These are phyloP conservation scores for Botrytis fragariae DNA, from an alignment of 2,329 filamentous ascomycete species.

Conservation along the genomic window DNA sequence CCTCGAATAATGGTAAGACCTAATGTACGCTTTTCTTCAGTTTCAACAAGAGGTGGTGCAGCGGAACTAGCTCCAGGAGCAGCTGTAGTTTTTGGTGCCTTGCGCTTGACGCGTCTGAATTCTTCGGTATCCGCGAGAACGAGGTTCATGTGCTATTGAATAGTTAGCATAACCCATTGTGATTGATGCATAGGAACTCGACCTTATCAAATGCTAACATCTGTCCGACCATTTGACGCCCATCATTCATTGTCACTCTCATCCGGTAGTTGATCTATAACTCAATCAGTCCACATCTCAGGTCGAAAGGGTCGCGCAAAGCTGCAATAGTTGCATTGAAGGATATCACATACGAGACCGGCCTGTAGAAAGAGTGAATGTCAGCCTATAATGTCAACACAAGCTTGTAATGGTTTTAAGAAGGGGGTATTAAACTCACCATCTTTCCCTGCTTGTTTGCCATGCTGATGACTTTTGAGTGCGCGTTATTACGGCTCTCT, in stretches of 20 bases:
- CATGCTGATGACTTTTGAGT: conserved; percentile 54
- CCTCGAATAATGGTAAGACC: conserved; percentile 93
- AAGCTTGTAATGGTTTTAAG: conserved; percentile 42
- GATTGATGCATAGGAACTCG: conserved; percentile 23
- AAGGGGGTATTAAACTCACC: conserved; percentile 61
- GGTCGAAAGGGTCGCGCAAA: conserved; percentile 27
- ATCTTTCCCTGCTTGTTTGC: conserved; percentile 99
- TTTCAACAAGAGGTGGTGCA: conserved; percentile 69
- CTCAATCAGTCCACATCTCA: conserved; percentile 26
- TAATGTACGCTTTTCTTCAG: conserved; percentile 96
- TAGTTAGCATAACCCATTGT: neutral
- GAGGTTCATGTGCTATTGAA: conserved; percentile 89
- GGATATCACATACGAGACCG: conserved; percentile 62
- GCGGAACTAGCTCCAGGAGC: conserved; percentile 52
- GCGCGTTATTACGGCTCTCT: conserved; percentile 41
- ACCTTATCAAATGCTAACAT: conserved; percentile 99
- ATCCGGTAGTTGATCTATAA: conserved; percentile 97
- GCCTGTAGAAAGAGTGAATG: conserved; percentile 55
- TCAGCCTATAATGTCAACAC: conserved; percentile 60
- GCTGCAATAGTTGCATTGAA: conserved; percentile 37
- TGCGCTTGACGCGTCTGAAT: conserved; percentile 87
- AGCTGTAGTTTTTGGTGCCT: conserved; percentile 69
- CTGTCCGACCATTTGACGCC: conserved; percentile 93
- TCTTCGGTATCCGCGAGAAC: conserved; percentile 98
- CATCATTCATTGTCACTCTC: conserved; percentile 93